Evolutionary conservation across 768 basidiomycete species (phyloP).

Genomic region (Suillus alpinus): DNA sequence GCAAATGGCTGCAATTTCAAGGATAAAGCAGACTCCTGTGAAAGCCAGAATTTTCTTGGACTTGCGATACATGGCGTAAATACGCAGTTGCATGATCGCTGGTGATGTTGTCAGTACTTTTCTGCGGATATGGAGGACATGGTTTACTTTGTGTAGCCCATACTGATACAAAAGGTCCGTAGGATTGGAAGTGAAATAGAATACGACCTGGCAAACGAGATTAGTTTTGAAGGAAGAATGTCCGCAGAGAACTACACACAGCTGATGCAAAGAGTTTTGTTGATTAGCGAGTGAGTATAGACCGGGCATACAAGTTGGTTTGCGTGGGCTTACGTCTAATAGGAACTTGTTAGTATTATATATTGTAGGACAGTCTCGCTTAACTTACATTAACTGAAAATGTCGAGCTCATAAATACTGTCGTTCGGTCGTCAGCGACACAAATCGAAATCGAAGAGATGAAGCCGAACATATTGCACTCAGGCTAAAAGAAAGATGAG

Average conservation of each 20-base stretch:
- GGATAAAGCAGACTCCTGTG: conserved; percentile 1
- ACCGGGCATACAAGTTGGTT: background rate
- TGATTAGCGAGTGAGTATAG: background rate
- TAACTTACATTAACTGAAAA: conserved; percentile 7
- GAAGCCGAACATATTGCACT: conserved; percentile 6
- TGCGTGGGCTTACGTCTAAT: conserved; percentile 1
- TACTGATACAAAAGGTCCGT: conserved; percentile 6
- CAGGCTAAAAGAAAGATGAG: conserved; percentile 2
- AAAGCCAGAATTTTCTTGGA: conserved; percentile 3
- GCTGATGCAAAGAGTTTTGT: background rate
- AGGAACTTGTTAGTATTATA: background rate
- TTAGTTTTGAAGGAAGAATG: background rate
- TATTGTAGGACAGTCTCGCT: background rate
- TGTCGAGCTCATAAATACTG: conserved; percentile 7
- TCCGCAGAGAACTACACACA: background rate
- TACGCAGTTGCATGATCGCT: conserved; percentile 11
- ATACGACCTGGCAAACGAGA: conserved; percentile 4
- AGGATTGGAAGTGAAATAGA: conserved; percentile 8
- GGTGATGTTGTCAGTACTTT: background rate
- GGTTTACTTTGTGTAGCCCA: conserved; percentile 9
- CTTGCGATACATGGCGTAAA: conserved; percentile 11
- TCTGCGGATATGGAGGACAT: background rate
- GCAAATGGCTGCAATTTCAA: conserved; percentile 8
- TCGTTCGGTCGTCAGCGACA: background rate
- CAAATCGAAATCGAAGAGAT: background rate